These are phyloP conservation scores for Trypanosoma rangeli DNA, from an alignment of 208 protist genomes.

Conservation along the genomic window DNA sequence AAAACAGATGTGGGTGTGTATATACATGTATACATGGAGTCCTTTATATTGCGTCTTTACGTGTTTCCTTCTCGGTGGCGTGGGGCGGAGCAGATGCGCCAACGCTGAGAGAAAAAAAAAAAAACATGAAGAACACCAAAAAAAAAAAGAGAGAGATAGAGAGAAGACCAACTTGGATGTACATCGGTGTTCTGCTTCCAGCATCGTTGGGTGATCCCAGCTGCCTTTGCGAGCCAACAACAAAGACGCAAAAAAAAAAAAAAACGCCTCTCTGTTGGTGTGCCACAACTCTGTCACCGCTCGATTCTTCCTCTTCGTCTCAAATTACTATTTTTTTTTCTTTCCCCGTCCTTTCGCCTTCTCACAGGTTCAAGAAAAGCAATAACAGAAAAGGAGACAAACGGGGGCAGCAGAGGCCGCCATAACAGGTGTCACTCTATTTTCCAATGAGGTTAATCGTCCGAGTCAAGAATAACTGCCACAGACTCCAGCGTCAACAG, in stretches of 20 bases:
- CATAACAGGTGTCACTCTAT: slow-evolving; percentile 8
- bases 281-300: too few relatives aligned
- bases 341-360: neutral
- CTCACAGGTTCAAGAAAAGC: neutral
- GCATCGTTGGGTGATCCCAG: neutral
- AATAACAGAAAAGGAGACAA: slow-evolving; percentile 8
- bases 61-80: neutral
- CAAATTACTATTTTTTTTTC: neutral
- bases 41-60: neutral
- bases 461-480: slow-evolving; percentile 94
- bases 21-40: neutral
- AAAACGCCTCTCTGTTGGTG: too few relatives aligned
- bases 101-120: neutral
- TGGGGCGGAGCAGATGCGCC: neutral
- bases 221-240: neutral
- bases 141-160: neutral
- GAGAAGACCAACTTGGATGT: neutral
- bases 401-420: neutral
- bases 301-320: neutral
- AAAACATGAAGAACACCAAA: neutral
- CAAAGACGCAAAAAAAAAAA: slow-evolving; percentile 4
- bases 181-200: neutral
- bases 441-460: slow-evolving; percentile 50
- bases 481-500: slow-evolving; percentile 97
- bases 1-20: too few relatives aligned